These are phyloP conservation scores for Fistulifera pelliculosa DNA, from an alignment of 108 stramenopile genomes.

Conservation along the genomic window DNA sequence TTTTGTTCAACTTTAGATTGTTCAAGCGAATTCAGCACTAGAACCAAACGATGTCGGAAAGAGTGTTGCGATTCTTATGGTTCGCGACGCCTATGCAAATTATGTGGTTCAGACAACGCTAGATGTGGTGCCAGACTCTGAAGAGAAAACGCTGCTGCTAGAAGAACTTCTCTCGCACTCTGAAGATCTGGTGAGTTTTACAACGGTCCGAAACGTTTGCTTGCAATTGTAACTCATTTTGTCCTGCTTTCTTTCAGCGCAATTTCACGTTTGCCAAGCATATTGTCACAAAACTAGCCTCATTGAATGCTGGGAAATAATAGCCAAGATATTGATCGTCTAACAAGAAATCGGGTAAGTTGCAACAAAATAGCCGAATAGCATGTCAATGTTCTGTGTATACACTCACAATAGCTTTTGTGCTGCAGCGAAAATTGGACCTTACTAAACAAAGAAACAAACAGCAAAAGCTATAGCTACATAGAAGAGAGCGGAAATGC, in stretches of 20 bases:
- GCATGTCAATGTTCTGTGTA: background rate
- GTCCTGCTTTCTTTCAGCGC: conserved; percentile 29
- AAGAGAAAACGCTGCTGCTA: conserved; percentile 55
- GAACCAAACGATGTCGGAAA: conserved; percentile 20
- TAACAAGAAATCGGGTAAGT: too few species aligned
- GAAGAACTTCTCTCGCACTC: conserved; percentile 65
- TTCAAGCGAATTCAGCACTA: too few species aligned
- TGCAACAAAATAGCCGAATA: background rate
- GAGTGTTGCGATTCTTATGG: conserved; percentile 86
- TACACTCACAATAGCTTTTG: background rate
- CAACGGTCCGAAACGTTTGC: background rate
- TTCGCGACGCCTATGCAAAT: conserved; percentile 94
- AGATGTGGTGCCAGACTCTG: conserved; percentile 70
- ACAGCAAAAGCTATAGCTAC: background rate
- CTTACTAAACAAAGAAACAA: background rate
- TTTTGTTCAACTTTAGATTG: too few species aligned
- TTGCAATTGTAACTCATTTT: background rate
- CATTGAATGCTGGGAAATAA: background rate
- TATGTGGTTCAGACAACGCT: conserved; percentile 87
- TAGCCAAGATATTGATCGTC: too few species aligned
- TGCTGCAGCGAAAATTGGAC: background rate
- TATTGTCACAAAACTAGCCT: conserved; percentile 66
- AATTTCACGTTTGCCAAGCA: conserved; percentile 85
- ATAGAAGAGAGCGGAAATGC: background rate
- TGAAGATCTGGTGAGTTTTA: conserved; percentile 56